Base-by-base conservation (phyloP, 805 yeast genomes). In the Candida michaelii region DNA sequence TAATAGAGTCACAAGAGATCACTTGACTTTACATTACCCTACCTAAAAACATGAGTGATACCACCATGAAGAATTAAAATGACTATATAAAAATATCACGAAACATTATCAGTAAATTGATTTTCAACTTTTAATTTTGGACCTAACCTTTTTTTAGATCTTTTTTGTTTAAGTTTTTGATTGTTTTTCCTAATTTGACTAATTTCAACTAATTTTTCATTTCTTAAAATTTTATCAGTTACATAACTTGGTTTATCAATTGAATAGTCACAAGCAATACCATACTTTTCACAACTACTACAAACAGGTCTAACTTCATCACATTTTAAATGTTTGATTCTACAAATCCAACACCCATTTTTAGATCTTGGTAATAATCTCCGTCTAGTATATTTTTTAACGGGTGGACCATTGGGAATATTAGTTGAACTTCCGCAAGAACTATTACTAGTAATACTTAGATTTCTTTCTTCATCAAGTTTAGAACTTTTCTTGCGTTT, bases 271-370 rank as follows among this genome's bases (percentile, higher is more conserved):
- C 76, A 70, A 16, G 52, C 55, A 24, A 70, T 61, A n/a, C 73
- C 71, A 51, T 65, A 68, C 37, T 65, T 65, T 11, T 45, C 37
- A 51, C 76, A 70, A 38, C 63, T 58, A 21, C 62, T 45, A 48
- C 76, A 70, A 5, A 48, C 43, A 0, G 76, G 76, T 43, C 63
- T 59, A 10, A 27, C 35, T 45, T 70, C 76, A 46, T 70, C 74
- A 50, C 76, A 70, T 47, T 70, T 70, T 43, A 70, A 58, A 48
- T 70, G 76, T 47, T 69, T 68, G 44, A 70, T 70, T 42, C 76
- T 55, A 46, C 76, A 70, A 41, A 70, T 66, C 76, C 76, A 70
- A 46, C 76, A 70, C 5, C 76, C 76, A 25, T 57, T 63, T 44
- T 66, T 66, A 2, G 73, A 66, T 35, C 75, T 53, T 2, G 73